Conservation (phyloP, 1,284 basidiomycete species). For the Cryptococcus sp. region DNA sequence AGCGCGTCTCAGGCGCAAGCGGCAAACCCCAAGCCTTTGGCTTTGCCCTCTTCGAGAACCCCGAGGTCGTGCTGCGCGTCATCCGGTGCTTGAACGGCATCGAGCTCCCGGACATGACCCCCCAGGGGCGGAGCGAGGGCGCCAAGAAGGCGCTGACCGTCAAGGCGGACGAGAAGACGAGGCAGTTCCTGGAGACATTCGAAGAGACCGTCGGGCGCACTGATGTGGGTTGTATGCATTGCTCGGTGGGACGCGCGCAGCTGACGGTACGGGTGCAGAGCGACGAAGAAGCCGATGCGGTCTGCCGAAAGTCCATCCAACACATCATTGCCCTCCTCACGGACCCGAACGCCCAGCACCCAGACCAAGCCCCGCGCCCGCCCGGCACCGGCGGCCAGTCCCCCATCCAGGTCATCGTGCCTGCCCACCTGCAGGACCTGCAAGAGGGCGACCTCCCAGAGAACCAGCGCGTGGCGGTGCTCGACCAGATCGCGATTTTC, state of each 20-base stretch:
- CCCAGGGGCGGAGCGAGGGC: conserved; percentile 55
- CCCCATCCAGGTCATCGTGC: conserved; percentile 62
- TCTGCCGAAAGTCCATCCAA: conserved; percentile 41
- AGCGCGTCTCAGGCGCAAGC: conserved; percentile 79
- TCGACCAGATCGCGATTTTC: conserved; percentile 92
- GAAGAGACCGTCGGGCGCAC: conserved; percentile 71
- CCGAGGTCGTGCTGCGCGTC: conserved; percentile 79
- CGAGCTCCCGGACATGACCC: conserved; percentile 77
- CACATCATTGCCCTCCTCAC: conserved; percentile 46
- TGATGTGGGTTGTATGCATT: conserved; percentile 59
- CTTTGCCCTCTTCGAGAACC: conserved; percentile 87
- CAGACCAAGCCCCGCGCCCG: conserved; percentile 56
- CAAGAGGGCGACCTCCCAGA: conserved; percentile 95
- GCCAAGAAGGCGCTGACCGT: conserved; percentile 77
- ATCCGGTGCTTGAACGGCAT: conserved; percentile 74
- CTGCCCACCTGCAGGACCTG: conserved; percentile 89
- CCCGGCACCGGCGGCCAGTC: conserved; percentile 53
- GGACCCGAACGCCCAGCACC: conserved; percentile 44
- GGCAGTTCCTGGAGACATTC: conserved; percentile 78
- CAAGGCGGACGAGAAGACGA: conserved; percentile 91
- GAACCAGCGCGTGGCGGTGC: conserved; percentile 85
- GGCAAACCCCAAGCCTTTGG: conserved; percentile 94
- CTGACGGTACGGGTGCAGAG: conserved; percentile 26
- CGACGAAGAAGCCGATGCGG: conserved; percentile 47
- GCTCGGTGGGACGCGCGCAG: neutral